Percentiles rank a stretch among this genome's conserved stretches.
Evolutionary conservation across 2,329 filamentous ascomycete genomes (phyloP).

Genomic region (Cladophialophora immunda): DNA sequence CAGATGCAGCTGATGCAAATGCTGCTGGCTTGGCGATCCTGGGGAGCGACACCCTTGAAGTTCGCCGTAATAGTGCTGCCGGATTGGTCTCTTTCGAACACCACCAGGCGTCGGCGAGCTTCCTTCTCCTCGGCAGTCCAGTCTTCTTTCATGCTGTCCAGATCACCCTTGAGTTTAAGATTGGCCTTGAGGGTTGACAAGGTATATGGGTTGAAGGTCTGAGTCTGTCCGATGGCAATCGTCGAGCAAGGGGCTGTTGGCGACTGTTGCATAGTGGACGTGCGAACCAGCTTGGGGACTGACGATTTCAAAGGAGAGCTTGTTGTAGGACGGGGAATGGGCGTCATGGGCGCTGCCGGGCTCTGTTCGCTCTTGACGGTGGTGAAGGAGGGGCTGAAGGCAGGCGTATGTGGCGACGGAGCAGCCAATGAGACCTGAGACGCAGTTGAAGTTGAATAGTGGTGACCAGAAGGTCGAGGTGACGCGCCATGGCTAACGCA

Average conservation of each 20-base stretch:
- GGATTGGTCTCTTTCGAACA: constrained; percentile 83
- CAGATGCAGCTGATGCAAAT: constrained; percentile 98
- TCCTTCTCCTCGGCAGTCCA: constrained; percentile 86
- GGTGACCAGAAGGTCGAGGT: constrained; percentile 51
- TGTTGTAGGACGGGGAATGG: constrained; percentile 48
- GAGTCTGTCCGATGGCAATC: constrained; percentile 49
- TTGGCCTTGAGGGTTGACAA: constrained; percentile 82
- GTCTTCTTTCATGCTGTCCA: constrained; percentile 81
- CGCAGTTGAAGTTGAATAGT: constrained; percentile 53
- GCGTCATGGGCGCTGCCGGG: constrained; percentile 52
- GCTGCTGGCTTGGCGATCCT: constrained; percentile 81
- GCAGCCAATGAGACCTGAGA: constrained; percentile 56
- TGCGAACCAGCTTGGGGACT: constrained; percentile 71
- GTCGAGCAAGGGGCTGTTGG: constrained; percentile 57
- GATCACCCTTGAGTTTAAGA: constrained; percentile 83
- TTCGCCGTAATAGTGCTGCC: constrained; percentile 82
- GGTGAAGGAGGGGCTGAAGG: constrained; percentile 59
- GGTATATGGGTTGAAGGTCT: constrained; percentile 76
- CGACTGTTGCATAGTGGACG: constrained; percentile 70
- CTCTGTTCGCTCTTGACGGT: constrained; percentile 56
- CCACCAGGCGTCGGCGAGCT: constrained; percentile 81
- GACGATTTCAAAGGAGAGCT: constrained; percentile 56
- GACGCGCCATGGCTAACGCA: constrained; percentile 50
- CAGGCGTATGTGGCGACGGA: constrained; percentile 58
- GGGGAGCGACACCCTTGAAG: constrained; percentile 80